phyloP scores from a whole-genome alignment of 1,284 basidiomycete genomes.

The Leccinum cinnamomeum region DNA sequence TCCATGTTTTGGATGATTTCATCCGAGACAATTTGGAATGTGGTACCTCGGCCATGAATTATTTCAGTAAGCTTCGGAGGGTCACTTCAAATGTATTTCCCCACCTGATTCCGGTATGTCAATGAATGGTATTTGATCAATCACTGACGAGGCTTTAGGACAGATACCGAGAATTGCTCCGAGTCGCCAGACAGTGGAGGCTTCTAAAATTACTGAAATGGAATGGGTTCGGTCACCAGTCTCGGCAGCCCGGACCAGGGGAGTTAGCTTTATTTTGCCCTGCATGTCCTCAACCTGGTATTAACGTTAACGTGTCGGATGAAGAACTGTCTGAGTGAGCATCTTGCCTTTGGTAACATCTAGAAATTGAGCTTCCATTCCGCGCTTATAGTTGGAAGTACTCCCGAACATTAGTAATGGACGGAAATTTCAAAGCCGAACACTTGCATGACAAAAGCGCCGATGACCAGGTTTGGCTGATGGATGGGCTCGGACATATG shows the following conservation, averaged over 20 bases:
- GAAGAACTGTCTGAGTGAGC: neutral
- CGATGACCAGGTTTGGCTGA: conserved; percentile 7
- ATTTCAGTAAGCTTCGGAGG: conserved; percentile 22
- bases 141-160: neutral
- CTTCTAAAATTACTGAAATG: conserved; percentile 7
- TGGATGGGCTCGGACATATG: conserved; percentile 15
- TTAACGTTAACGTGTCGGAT: conserved; percentile 6
- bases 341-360: neutral
- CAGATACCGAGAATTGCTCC: conserved; percentile 12
- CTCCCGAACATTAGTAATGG: neutral
- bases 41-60: conserved; percentile 32
- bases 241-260: neutral
- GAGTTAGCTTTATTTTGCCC: conserved; percentile 15
- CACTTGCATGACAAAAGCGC: neutral
- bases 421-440: conserved; percentile 12
- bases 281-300: conserved; percentile 16
- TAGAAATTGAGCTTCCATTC: neutral
- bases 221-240: neutral
- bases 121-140: too few relatives aligned
- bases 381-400: conserved; percentile 6
- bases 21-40: too few relatives aligned
- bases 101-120: conserved; percentile 17
- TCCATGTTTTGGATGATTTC: too few relatives aligned
- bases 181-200: conserved; percentile 4
- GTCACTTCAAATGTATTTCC: conserved; percentile 26